Evolutionary conservation across 768 basidiomycete species (phyloP).

Genomic region (Astraeus odoratus): DNA sequence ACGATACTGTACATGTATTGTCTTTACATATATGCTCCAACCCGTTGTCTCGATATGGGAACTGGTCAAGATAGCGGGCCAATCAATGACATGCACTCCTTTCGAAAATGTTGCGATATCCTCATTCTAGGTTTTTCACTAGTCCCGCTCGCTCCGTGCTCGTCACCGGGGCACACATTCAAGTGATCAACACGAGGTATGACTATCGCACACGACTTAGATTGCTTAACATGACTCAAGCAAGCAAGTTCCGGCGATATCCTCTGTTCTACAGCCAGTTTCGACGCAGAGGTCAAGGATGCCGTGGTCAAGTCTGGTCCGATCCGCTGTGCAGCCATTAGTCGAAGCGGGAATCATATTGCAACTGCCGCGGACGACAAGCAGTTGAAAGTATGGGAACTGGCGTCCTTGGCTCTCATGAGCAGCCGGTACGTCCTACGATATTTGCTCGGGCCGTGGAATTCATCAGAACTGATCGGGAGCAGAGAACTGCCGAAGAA

Average conservation of each 20-base stretch:
- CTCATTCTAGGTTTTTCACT: conserved; percentile 43
- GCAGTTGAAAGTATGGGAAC: conserved; percentile 63
- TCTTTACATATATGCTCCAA: too few species aligned
- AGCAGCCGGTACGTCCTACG: conserved; percentile 49
- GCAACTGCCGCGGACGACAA: conserved; percentile 78
- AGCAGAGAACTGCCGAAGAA: conserved; percentile 78
- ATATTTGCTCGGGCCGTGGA: not conserved
- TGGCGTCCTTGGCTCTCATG: conserved; percentile 48
- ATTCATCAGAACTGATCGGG: not conserved
- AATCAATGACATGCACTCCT: not conserved
- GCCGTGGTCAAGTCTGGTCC: conserved; percentile 43
- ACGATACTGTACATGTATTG: too few species aligned
- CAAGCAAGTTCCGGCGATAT: conserved; percentile 50
- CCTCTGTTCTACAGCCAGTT: conserved; percentile 36
- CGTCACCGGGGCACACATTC: conserved; percentile 57
- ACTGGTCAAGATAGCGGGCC: not conserved
- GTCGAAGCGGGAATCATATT: conserved; percentile 38
- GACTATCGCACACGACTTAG: conserved; percentile 13
- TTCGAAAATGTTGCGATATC: conserved; percentile 35
- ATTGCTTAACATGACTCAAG: conserved; percentile 3
- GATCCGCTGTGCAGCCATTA: conserved; percentile 52
- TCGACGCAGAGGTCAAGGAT: conserved; percentile 25
- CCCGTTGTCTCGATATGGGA: conserved; percentile 6
- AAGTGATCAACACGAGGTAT: conserved; percentile 51
- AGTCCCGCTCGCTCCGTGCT: conserved; percentile 31